These are phyloP conservation scores for Ambrosia artemisiifolia DNA, from an alignment of 129 eudicot genomes.

Conservation along the genomic window DNA sequence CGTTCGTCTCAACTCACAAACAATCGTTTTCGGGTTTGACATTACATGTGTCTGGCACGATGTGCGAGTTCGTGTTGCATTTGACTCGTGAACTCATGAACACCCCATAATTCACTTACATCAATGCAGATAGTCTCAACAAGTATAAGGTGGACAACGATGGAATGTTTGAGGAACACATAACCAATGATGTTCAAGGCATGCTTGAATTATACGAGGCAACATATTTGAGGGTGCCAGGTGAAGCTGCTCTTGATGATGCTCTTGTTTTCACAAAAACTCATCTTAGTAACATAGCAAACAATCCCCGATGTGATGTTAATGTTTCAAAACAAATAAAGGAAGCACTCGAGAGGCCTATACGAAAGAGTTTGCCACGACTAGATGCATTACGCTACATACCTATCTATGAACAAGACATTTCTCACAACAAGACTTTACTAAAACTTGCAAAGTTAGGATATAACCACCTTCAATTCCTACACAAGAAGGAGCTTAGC, in stretches of 20 bases:
- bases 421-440: not conserved
- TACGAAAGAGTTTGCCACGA: not conserved
- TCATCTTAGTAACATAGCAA: not conserved
- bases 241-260: not conserved
- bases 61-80: too few relatives aligned
- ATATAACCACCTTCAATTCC: not conserved
- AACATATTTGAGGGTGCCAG: not conserved
- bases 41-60: too few relatives aligned
- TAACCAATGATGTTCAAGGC: not conserved
- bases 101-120: too few relatives aligned
- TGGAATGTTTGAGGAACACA: too few relatives aligned
- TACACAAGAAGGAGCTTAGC: not conserved
- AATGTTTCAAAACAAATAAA: not conserved
- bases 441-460: not conserved
- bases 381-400: not conserved
- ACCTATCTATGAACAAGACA: not conserved
- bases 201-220: constrained; percentile 1
- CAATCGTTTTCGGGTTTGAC: too few relatives aligned
- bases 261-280: not conserved
- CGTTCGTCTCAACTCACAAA: too few relatives aligned
- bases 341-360: not conserved
- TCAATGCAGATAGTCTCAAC: too few relatives aligned
- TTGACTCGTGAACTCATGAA: too few relatives aligned
- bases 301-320: not conserved
- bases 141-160: too few relatives aligned